Evolutionary conservation across 2,329 filamentous ascomycete species (phyloP).

Genomic region (Pseudogymnoascus sp.): DNA sequence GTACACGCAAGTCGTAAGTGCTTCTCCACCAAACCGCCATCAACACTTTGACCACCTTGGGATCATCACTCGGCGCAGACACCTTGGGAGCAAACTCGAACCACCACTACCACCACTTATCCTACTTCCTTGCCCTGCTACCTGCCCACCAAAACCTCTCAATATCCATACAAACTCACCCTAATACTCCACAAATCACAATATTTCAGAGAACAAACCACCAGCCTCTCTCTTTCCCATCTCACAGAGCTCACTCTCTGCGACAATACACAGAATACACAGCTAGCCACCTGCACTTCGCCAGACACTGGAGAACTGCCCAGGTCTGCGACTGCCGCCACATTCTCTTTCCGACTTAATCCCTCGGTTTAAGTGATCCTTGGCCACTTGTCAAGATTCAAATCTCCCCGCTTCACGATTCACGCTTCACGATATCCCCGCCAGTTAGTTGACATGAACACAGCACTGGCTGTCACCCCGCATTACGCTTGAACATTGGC

Average conservation of each 20-base stretch:
- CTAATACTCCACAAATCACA: slow-evolving; percentile 2
- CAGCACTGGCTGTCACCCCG: slow-evolving; percentile 7
- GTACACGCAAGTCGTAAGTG: background rate
- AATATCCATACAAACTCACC: background rate
- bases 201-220: background rate
- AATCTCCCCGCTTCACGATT: background rate
- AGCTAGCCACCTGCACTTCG: background rate
- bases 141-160: background rate
- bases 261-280: background rate
- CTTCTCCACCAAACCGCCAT: background rate
- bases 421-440: background rate
- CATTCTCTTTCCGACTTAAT: background rate
- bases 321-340: background rate
- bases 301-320: background rate
- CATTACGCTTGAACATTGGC: slow-evolving; percentile 10
- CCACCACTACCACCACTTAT: background rate
- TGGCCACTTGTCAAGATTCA: background rate
- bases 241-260: background rate
- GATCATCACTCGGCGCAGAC: slow-evolving; percentile 2
- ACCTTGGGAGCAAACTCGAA: slow-evolving; percentile 2
- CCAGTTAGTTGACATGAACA: slow-evolving; percentile 6
- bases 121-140: background rate
- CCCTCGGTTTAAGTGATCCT: background rate
- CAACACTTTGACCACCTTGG: background rate
- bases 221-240: background rate